Percentiles rank a stretch among this genome's conserved stretches.
Evolutionary conservation across 108 stramenopile genomes (phyloP).

Genomic region (Epipyxis sp.): DNA sequence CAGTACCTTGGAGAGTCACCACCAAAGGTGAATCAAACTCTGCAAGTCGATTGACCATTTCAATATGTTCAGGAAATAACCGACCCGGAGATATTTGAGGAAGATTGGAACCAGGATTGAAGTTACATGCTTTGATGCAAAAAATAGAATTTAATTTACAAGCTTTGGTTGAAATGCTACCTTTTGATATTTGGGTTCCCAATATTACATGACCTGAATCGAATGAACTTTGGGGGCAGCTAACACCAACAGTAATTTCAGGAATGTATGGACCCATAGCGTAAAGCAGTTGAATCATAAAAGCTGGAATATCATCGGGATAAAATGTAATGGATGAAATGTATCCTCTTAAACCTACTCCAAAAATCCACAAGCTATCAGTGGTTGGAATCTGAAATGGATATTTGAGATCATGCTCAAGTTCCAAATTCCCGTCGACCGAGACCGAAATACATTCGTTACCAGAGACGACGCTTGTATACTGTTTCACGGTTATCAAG

Average conservation of each 20-base stretch:
- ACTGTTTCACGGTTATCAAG: background rate
- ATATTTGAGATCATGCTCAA: conserved; percentile 5
- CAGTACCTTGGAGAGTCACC: background rate
- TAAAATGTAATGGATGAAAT: conserved; percentile 18
- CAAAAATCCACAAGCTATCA: conserved; percentile 17
- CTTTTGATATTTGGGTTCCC: conserved; percentile 19
- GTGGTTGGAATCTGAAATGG: background rate
- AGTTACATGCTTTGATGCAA: background rate
- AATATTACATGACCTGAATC: conserved; percentile 6
- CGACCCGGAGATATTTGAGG: too few relatives aligned
- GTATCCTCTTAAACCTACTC: background rate
- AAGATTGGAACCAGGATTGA: background rate
- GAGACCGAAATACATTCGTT: background rate
- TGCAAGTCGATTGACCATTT: background rate
- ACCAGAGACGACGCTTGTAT: background rate
- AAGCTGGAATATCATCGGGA: background rate
- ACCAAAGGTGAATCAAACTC: background rate
- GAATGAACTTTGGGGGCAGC: conserved; percentile 6
- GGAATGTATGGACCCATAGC: conserved; percentile 21
- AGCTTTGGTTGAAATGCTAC: background rate
- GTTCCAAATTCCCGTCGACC: conserved; percentile 1
- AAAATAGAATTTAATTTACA: background rate
- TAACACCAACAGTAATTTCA: background rate
- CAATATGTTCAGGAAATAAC: background rate
- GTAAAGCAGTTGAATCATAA: background rate